Conservation (phyloP, 495 filamentous ascomycete species). For the Usnea hakonensis region DNA sequence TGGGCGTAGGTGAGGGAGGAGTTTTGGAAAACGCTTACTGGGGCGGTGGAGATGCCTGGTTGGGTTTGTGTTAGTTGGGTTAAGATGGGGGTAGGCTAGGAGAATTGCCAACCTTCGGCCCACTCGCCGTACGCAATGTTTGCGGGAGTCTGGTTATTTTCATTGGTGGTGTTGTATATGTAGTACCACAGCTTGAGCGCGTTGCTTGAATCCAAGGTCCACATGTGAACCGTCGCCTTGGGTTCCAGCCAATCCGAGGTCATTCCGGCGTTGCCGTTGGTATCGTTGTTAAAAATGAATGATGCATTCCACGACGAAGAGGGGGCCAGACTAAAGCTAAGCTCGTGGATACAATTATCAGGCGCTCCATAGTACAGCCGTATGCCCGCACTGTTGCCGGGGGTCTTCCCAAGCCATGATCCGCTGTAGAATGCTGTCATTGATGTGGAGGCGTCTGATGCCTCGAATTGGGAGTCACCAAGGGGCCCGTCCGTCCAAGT, state of each 20-base stretch:
- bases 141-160: not conserved
- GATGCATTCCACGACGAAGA: not conserved
- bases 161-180: not conserved
- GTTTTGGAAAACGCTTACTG: not conserved
- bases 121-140: not conserved
- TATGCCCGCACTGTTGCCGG: not conserved
- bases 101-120: not conserved
- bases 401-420: not conserved
- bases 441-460: not conserved
- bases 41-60: conserved; percentile 4
- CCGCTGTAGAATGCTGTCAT: not conserved
- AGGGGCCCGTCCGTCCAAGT: conserved; percentile 1
- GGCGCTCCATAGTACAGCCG: conserved; percentile 9
- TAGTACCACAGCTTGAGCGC: not conserved
- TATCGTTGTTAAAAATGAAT: not conserved
- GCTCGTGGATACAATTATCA: conserved; percentile 6
- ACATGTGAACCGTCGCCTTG: not conserved
- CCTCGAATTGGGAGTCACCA: not conserved
- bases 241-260: not conserved
- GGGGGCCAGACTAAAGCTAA: not conserved
- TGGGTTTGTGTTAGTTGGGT: not conserved
- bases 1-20: conserved; percentile 2
- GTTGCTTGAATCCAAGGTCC: not conserved
- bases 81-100: not conserved
- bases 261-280: conserved; percentile 11